A percentile compares a stretch with the other conserved stretches of the same genome.
These are phyloP conservation scores for Auxenochlorella protothecoides DNA, from an alignment of 139 green algal genomes.

Conservation along the genomic window DNA sequence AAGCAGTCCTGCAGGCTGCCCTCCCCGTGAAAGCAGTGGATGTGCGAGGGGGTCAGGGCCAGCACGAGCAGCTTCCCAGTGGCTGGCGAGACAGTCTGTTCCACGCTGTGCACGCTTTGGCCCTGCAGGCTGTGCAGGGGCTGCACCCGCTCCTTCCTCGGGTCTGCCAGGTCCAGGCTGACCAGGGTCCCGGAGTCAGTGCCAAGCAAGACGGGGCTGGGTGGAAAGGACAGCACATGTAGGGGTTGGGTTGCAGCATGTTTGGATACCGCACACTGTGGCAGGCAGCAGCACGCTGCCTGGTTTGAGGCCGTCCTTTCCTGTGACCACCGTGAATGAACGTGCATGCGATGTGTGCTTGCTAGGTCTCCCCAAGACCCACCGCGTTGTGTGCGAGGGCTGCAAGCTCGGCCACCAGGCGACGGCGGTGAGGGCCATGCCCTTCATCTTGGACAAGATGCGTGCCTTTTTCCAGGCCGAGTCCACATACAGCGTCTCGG, in stretches of 20 bases:
- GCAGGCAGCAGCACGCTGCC: too few species aligned
- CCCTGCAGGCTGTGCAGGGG: slow-evolving; percentile 18
- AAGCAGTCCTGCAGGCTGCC: slow-evolving; percentile 28
- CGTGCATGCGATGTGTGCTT: too few species aligned
- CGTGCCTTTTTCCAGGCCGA: slow-evolving; percentile 29
- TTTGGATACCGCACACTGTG: too few species aligned
- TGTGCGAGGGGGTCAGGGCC: slow-evolving; percentile 36
- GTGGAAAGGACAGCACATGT: too few species aligned
- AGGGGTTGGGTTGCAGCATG: too few species aligned
- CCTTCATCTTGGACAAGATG: slow-evolving; percentile 45
- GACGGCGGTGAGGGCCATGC: slow-evolving; percentile 35
- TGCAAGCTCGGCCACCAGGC: slow-evolving; percentile 34
- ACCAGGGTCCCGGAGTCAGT: slow-evolving; percentile 43
- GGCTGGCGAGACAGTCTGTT: background rate
- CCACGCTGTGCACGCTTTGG: background rate
- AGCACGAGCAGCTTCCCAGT: slow-evolving; percentile 33
- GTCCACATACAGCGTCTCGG: slow-evolving; percentile 52
- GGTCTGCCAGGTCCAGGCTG: slow-evolving; percentile 39
- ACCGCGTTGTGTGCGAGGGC: background rate
- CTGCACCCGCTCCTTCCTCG: slow-evolving; percentile 32
- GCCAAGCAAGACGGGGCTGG: slow-evolving; percentile 55
- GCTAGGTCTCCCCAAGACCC: too few species aligned
- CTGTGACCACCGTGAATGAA: too few species aligned
- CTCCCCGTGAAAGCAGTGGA: slow-evolving; percentile 45
- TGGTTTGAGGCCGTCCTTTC: too few species aligned